phyloP scores from a whole-genome alignment of 2,329 filamentous ascomycete genomes.

The Thelonectria blattea region DNA sequence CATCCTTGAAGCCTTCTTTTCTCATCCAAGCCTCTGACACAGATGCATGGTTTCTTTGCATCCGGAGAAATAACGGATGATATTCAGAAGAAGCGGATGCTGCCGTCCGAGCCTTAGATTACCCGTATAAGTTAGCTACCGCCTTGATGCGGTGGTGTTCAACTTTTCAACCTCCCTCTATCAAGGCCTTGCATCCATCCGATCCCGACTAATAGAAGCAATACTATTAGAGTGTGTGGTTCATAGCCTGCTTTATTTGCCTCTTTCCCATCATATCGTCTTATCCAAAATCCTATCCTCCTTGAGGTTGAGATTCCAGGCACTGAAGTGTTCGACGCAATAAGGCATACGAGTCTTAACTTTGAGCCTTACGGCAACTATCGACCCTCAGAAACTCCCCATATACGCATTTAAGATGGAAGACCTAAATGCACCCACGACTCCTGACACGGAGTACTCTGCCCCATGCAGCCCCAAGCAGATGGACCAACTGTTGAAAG shows the following conservation, averaged over 20 bases:
- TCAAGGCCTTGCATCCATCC: neutral
- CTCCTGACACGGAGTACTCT: slow-evolving; percentile 58
- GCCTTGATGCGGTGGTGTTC: slow-evolving; percentile 2
- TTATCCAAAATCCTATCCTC: neutral
- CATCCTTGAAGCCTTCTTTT: slow-evolving; percentile 4
- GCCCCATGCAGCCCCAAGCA: slow-evolving; percentile 51
- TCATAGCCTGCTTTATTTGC: neutral
- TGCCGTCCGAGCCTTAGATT: slow-evolving; percentile 9
- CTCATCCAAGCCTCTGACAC: slow-evolving; percentile 5
- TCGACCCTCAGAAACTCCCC: no score
- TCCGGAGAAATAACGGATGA: slow-evolving; percentile 17
- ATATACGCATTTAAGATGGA: slow-evolving; percentile 23
- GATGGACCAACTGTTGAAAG: slow-evolving; percentile 43
- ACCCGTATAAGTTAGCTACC: slow-evolving; percentile 27
- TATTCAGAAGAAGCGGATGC: slow-evolving; percentile 5
- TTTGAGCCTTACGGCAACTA: neutral
- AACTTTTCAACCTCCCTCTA: slow-evolving; percentile 11
- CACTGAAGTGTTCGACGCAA: neutral
- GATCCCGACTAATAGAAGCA: neutral
- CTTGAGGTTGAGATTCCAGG: neutral
- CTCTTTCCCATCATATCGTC: neutral
- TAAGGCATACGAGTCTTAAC: neutral
- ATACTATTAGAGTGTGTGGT: neutral
- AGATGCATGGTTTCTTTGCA: slow-evolving; percentile 12
- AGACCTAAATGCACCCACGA: slow-evolving; percentile 43